phyloP scores from a whole-genome alignment of 164 flowering plant species.

The Cinnamomum chago region DNA sequence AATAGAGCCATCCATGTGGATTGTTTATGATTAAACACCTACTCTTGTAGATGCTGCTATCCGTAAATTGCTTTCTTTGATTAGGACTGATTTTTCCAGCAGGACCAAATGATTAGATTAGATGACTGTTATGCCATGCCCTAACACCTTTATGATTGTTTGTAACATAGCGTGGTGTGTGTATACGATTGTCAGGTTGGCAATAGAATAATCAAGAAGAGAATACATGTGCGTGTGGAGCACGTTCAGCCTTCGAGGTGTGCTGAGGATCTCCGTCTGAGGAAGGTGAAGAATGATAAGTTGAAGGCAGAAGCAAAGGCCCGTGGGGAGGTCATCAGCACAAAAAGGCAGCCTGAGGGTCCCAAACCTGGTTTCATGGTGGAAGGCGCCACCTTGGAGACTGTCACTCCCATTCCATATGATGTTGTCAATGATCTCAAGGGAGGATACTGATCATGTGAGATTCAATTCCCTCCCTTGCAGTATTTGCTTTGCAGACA shows the following conservation, averaged over 20 bases:
- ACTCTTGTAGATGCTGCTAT: no score
- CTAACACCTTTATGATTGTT: no score
- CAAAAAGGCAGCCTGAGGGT: constrained; percentile 70
- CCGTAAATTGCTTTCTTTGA: no score
- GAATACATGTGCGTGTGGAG: constrained; percentile 78
- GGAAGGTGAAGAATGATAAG: constrained; percentile 57
- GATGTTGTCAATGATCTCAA: constrained; percentile 82
- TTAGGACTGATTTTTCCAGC: no score
- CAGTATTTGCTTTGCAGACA: no score
- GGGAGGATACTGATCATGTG: constrained; percentile 45
- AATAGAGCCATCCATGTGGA: no score
- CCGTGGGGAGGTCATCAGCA: constrained; percentile 60
- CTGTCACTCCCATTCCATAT: constrained; percentile 78
- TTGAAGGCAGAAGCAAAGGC: constrained; percentile 72
- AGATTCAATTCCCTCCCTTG: neutral
- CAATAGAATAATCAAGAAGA: constrained; percentile 61
- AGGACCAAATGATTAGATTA: no score
- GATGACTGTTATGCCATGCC: no score
- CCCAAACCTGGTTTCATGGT: constrained; percentile 87
- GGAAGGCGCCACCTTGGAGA: constrained; percentile 65
- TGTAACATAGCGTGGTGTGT: no score
- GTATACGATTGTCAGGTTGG: constrained; percentile 38
- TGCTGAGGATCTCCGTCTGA: constrained; percentile 48
- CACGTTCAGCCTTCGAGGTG: constrained; percentile 73
- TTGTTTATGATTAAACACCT: no score